A percentile compares a stretch with the other conserved stretches of the same genome.
Evolutionary conservation across 495 filamentous ascomycete species (phyloP).

Genomic region (Astrothelium macrocarpum): DNA sequence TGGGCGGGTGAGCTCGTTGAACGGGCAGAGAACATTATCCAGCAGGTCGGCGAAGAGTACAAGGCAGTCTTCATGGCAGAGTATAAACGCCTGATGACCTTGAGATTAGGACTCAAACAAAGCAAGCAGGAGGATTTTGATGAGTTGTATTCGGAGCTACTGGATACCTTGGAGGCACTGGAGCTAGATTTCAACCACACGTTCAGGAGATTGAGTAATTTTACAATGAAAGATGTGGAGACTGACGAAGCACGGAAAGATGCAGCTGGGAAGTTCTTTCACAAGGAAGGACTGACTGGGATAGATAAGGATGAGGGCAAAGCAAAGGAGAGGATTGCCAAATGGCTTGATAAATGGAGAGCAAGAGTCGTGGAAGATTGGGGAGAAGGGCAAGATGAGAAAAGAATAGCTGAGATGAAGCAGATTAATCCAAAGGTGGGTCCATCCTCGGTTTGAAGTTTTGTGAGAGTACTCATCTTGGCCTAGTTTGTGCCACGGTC

Average conservation of each 20-base stretch:
- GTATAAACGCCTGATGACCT: constrained; percentile 74
- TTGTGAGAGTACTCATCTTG: not conserved
- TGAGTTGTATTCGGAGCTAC: constrained; percentile 58
- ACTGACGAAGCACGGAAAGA: constrained; percentile 49
- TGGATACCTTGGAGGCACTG: constrained; percentile 72
- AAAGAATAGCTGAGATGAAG: constrained; percentile 65
- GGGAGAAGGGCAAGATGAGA: constrained; percentile 45
- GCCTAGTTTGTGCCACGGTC: constrained; percentile 64
- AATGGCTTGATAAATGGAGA: constrained; percentile 70
- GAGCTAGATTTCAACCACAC: constrained; percentile 88
- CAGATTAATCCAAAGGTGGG: constrained; percentile 69
- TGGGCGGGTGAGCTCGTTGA: constrained; percentile 57
- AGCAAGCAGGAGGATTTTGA: constrained; percentile 65
- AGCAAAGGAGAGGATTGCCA: constrained; percentile 52
- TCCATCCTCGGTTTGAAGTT: not conserved
- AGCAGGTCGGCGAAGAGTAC: constrained; percentile 69
- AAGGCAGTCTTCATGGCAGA: constrained; percentile 74
- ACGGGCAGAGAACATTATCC: constrained; percentile 74
- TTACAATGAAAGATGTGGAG: constrained; percentile 49
- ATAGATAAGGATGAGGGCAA: constrained; percentile 47
- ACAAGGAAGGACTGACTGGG: constrained; percentile 50
- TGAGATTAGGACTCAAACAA: constrained; percentile 61
- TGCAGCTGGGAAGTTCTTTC: constrained; percentile 59
- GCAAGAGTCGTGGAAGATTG: constrained; percentile 62
- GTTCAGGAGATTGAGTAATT: constrained; percentile 61